Conservation (phyloP, 2,329 filamentous ascomycete species). For the Ophiostoma australiae region DNA sequence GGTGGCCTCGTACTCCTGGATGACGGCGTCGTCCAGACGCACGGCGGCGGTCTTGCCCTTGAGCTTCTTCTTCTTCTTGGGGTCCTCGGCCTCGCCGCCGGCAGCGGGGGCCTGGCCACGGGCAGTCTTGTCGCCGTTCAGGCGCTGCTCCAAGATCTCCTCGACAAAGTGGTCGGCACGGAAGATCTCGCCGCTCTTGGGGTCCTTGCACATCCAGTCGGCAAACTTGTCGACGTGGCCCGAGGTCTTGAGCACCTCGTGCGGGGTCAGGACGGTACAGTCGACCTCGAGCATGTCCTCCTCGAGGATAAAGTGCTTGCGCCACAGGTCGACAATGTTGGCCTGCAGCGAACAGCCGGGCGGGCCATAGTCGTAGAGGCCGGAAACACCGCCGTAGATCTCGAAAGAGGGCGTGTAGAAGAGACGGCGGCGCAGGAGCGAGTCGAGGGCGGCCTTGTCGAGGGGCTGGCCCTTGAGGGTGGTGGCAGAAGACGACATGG, state of each 20-base stretch:
- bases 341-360: conserved; percentile 81
- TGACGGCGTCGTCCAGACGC: conserved; percentile 80
- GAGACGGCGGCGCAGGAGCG: conserved; percentile 77
- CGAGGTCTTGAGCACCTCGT: conserved; percentile 89
- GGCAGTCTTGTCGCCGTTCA: conserved; percentile 89
- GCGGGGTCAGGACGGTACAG: conserved; percentile 88
- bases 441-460: conserved; percentile 75
- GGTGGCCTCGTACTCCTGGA: conserved; percentile 85
- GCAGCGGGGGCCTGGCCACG: conserved; percentile 65
- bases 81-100: conserved; percentile 51
- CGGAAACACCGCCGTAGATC: conserved; percentile 84
- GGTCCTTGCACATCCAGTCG: conserved; percentile 99
- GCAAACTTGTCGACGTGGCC: conserved; percentile 97
- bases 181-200: conserved; percentile 94
- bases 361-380: conserved; percentile 90
- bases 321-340: conserved; percentile 83
- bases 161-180: conserved; percentile 95
- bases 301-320: conserved; percentile 88
- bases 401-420: conserved; percentile 97
- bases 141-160: conserved; percentile 78
- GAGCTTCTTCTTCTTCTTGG: conserved; percentile 72
- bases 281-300: conserved; percentile 96
- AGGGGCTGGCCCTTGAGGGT: conserved; percentile 87
- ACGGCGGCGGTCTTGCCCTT: conserved; percentile 75
- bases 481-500: conserved; percentile 42